Conservation (phyloP, 805 yeast genomes). For the Sugiyamaella americana region DNA sequence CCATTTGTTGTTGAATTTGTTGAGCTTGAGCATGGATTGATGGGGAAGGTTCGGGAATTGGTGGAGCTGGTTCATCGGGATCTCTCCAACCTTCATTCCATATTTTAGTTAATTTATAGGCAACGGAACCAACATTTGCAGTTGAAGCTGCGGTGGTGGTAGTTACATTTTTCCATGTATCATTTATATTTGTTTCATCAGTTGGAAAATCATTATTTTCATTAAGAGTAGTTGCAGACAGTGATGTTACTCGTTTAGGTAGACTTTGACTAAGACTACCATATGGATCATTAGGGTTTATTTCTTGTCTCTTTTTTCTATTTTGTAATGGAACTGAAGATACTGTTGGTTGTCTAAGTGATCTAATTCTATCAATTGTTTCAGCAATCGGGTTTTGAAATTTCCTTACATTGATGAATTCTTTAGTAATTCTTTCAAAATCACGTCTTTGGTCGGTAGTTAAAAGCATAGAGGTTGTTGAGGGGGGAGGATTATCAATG, state of each 20-base stretch:
- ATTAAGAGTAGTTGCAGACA: conserved; percentile 19
- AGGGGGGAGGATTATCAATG: conserved; percentile 15
- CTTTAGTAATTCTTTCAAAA: conserved; percentile 70
- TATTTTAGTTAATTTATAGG: conserved; percentile 17
- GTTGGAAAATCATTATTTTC: conserved; percentile 6
- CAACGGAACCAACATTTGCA: conserved; percentile 13
- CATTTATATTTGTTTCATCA: neutral
- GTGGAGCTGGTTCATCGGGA: conserved; percentile 11
- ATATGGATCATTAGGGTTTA: conserved; percentile 2
- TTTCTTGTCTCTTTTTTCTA: neutral
- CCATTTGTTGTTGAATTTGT: conserved; percentile 19
- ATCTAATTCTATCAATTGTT: conserved; percentile 46
- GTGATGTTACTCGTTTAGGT: conserved; percentile 16
- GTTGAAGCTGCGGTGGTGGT: conserved; percentile 15
- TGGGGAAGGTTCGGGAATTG: conserved; percentile 4
- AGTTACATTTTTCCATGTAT: conserved; percentile 7
- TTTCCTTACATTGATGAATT: conserved; percentile 62
- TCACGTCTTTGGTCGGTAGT: conserved; percentile 41
- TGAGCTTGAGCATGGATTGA: conserved; percentile 18
- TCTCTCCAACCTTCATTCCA: conserved; percentile 25
- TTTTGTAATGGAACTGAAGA: neutral
- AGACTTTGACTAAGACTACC: conserved; percentile 14
- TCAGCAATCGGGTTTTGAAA: conserved; percentile 65
- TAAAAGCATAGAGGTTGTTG: conserved; percentile 3
- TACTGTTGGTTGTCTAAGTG: conserved; percentile 3